These are phyloP conservation scores for Russula sp. DNA, from an alignment of 768 basidiomycete species.

Conservation along the genomic window DNA sequence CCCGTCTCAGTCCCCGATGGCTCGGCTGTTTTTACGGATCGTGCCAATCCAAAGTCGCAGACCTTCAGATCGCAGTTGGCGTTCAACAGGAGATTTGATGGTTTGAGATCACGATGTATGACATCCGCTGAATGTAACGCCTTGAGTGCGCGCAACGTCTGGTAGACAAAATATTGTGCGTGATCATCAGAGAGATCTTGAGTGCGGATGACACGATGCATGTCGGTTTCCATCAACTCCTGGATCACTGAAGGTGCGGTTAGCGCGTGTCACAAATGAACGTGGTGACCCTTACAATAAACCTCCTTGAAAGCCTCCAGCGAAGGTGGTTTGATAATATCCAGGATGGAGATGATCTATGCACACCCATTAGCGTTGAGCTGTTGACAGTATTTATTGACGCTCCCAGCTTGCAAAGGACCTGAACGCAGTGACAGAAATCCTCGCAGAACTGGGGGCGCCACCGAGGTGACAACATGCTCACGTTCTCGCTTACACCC, in stretches of 20 bases:
- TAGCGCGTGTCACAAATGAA: slow-evolving; percentile 4
- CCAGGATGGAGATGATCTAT: slow-evolving; percentile 87
- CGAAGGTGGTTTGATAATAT: slow-evolving; percentile 77
- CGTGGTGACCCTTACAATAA: slow-evolving; percentile 45
- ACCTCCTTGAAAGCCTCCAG: slow-evolving; percentile 86
- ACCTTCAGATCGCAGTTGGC: slow-evolving; percentile 96
- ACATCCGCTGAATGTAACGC: slow-evolving; percentile 96
- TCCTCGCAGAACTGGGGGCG: neutral
- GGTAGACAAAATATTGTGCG: slow-evolving; percentile 89
- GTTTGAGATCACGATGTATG: slow-evolving; percentile 94
- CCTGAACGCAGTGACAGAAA: neutral
- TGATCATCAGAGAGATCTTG: slow-evolving; percentile 96
- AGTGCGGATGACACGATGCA: slow-evolving; percentile 94
- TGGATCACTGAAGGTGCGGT: slow-evolving; percentile 57
- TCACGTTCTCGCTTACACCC: slow-evolving; percentile 83
- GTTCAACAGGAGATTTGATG: slow-evolving; percentile 94
- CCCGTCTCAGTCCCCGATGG: slow-evolving; percentile 78
- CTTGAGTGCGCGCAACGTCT: slow-evolving; percentile 92
- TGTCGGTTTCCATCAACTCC: slow-evolving; percentile 93
- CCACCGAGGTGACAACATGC: slow-evolving; percentile 6
- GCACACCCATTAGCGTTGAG: slow-evolving; percentile 11
- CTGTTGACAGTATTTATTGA: neutral
- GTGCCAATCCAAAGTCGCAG: slow-evolving; percentile 90
- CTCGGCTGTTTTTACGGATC: slow-evolving; percentile 83
- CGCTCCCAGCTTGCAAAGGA: neutral